Percentiles rank a stretch among this genome's conserved stretches.
These are phyloP conservation scores for Hymenoscyphus salicellus DNA, from an alignment of 2,329 filamentous ascomycete genomes.

Conservation along the genomic window DNA sequence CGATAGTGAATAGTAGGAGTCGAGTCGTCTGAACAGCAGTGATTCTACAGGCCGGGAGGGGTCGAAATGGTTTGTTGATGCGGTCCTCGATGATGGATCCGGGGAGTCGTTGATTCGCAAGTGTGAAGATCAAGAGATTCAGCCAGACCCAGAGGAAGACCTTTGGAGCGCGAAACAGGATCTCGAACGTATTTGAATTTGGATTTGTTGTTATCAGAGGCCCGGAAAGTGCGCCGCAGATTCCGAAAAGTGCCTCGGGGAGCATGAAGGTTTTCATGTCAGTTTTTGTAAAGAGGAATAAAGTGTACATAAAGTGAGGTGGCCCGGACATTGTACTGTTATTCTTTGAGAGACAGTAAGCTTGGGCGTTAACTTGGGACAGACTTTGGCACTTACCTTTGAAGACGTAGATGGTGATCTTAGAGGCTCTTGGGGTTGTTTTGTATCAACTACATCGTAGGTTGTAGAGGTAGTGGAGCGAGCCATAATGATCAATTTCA, in stretches of 20 bases:
- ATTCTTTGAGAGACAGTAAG: too few relatives aligned
- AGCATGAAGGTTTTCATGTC: slow-evolving; percentile 12
- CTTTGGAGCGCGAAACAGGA: not conserved
- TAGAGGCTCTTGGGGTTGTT: too few relatives aligned
- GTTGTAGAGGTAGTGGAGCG: too few relatives aligned
- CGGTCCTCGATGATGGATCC: slow-evolving; percentile 34
- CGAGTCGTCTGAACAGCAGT: slow-evolving; percentile 27
- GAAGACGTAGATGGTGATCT: too few relatives aligned
- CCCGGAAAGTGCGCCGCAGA: slow-evolving; percentile 10
- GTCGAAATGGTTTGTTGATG: slow-evolving; percentile 37
- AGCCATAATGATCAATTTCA: too few relatives aligned
- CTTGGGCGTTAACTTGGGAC: too few relatives aligned
- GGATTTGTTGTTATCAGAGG: slow-evolving; percentile 12
- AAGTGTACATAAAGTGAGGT: not conserved
- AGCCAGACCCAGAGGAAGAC: slow-evolving; percentile 26
- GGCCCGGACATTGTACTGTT: too few relatives aligned
- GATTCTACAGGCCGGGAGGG: slow-evolving; percentile 35
- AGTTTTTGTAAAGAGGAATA: slow-evolving; percentile 14
- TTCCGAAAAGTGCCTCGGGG: slow-evolving; percentile 11
- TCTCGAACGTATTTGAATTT: not conserved
- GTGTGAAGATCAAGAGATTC: slow-evolving; percentile 33
- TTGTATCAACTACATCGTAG: too few relatives aligned
- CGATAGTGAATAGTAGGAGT: slow-evolving; percentile 24
- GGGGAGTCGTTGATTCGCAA: slow-evolving; percentile 34
- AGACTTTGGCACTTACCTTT: too few relatives aligned